Evolutionary conservation across 2,329 filamentous ascomycete species (phyloP).

Genomic region (Colletotrichum scovillei): DNA sequence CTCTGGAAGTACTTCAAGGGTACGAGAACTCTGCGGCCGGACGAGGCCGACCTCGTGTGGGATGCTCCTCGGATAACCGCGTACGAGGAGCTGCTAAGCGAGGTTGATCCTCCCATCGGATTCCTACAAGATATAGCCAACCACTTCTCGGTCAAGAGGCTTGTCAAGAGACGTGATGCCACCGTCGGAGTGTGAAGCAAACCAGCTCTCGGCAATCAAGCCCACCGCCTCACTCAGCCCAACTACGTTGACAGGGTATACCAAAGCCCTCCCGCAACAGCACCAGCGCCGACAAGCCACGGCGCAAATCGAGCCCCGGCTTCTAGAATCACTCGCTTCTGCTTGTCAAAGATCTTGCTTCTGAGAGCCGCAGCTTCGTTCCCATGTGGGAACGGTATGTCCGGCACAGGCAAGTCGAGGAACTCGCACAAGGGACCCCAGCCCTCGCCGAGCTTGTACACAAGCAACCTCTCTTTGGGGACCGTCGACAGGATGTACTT

Average conservation of each 20-base stretch:
- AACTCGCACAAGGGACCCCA: background rate
- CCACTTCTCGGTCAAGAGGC: background rate
- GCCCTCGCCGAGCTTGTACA: background rate
- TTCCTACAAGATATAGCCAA: background rate
- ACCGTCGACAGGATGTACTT: background rate
- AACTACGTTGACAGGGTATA: background rate
- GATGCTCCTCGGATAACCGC: constrained; percentile 67
- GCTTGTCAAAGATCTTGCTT: background rate
- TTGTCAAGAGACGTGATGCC: background rate
- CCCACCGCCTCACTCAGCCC: no score
- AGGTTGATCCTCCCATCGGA: background rate
- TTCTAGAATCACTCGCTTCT: background rate
- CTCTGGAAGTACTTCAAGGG: constrained; percentile 70
- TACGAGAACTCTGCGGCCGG: constrained; percentile 64
- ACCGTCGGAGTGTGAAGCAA: background rate
- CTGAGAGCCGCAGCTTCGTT: background rate
- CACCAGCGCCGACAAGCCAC: background rate
- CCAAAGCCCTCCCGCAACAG: background rate
- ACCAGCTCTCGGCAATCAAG: no score
- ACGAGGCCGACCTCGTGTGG: constrained; percentile 70
- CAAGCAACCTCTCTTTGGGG: background rate
- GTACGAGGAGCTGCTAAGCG: constrained; percentile 55
- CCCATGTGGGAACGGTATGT: background rate
- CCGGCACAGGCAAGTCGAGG: background rate
- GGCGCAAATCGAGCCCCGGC: background rate